Evolutionary conservation across 352 stramenopile species (phyloP).

Genomic region (Globisporangium orthogonon): DNA sequence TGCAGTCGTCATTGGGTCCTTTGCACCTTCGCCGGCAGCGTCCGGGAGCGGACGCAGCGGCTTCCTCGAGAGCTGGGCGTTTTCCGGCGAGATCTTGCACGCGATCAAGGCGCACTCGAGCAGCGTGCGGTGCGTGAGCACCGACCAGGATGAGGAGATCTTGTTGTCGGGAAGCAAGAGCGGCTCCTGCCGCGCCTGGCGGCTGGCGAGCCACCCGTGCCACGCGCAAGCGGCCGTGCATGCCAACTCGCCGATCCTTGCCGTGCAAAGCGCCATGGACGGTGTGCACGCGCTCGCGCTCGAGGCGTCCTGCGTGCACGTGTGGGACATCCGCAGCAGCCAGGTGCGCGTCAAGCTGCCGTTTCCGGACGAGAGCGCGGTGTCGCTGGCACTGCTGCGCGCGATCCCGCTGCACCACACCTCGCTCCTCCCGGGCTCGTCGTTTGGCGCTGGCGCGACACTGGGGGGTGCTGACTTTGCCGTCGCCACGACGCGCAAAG

Average conservation of each 20-base stretch:
- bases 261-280: constrained; percentile 22
- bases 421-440: not conserved
- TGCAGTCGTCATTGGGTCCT: not conserved
- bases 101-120: constrained; percentile 65
- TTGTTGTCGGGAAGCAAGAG: constrained; percentile 67
- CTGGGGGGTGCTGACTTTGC: constrained; percentile 34
- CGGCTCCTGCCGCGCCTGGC: constrained; percentile 63
- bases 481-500: constrained; percentile 37
- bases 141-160: constrained; percentile 57
- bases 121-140: constrained; percentile 36
- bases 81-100: constrained; percentile 42
- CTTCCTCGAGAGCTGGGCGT: constrained; percentile 19
- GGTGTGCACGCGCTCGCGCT: constrained; percentile 27
- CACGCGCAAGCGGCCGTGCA: constrained; percentile 19
- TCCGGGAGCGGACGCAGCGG: not conserved
- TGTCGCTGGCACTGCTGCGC: constrained; percentile 27
- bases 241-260: constrained; percentile 18
- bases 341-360: constrained; percentile 48
- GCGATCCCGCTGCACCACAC: constrained; percentile 12
- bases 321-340: constrained; percentile 68
- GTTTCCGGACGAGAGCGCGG: constrained; percentile 41
- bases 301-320: constrained; percentile 38
- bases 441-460: constrained; percentile 1
- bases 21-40: not conserved
- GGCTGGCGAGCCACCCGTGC: constrained; percentile 44